Conservation (phyloP, 1,284 basidiomycete genomes). For the Veloboletus limbatus region DNA sequence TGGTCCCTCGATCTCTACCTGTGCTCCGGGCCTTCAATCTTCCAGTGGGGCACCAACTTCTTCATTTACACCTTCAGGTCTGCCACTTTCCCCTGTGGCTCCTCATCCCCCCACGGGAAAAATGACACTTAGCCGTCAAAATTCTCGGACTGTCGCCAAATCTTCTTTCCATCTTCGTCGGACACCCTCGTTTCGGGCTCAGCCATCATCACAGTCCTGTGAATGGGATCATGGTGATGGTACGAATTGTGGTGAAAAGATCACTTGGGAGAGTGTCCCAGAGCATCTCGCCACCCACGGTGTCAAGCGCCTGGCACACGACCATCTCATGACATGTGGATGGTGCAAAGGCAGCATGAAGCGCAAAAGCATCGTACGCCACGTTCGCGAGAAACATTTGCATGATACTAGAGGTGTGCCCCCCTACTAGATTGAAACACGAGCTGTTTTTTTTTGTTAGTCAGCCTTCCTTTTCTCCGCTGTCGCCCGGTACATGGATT, state of each 20-base stretch:
- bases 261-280: slow-evolving; percentile 5
- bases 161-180: neutral
- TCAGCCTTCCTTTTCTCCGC: too few species aligned
- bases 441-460: neutral
- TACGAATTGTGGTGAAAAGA: neutral
- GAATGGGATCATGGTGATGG: slow-evolving; percentile 9
- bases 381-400: slow-evolving; percentile 23
- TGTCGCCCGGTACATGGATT: neutral
- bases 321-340: neutral
- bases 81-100: neutral
- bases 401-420: slow-evolving; percentile 6
- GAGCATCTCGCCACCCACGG: slow-evolving; percentile 14
- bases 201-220: neutral
- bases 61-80: neutral
- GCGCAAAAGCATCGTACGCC: slow-evolving; percentile 20
- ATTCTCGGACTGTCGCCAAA: neutral
- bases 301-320: neutral
- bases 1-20: neutral
- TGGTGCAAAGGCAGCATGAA: slow-evolving; percentile 19
- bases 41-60: neutral
- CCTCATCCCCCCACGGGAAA: accelerated
- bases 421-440: neutral
- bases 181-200: slow-evolving; percentile 4
- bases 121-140: neutral
- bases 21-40: neutral